Evolutionary conservation across 495 filamentous ascomycete genomes (phyloP).

Genomic region (Chlorociboria aeruginascens): DNA sequence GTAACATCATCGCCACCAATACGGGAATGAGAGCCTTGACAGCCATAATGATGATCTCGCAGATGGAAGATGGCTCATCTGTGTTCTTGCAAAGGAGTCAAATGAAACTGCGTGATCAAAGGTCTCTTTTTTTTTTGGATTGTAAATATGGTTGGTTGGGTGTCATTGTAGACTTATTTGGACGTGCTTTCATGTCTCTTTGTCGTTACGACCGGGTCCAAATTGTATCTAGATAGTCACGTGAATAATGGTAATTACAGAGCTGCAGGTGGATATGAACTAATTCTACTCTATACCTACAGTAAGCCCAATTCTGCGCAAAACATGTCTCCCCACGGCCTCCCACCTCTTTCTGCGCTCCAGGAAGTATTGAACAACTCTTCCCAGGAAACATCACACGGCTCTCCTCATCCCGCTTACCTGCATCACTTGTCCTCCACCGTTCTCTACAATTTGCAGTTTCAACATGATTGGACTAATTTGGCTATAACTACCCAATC

Average conservation of each 20-base stretch:
- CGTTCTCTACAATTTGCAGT: constrained; percentile 67
- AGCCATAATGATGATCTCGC: constrained; percentile 19
- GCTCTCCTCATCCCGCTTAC: constrained; percentile 9
- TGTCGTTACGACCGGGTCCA: too few species aligned
- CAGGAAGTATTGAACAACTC: constrained; percentile 1
- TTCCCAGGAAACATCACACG: background rate
- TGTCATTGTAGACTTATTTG: too few species aligned
- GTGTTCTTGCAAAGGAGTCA: too few species aligned
- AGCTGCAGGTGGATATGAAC: too few species aligned
- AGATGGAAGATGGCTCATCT: background rate
- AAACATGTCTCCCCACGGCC: constrained; percentile 7
- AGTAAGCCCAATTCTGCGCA: too few species aligned
- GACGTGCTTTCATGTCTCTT: too few species aligned
- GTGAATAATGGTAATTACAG: too few species aligned
- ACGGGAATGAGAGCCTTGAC: constrained; percentile 58
- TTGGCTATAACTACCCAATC: constrained; percentile 50
- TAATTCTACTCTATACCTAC: too few species aligned
- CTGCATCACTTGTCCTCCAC: constrained; percentile 44
- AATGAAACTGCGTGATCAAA: too few species aligned
- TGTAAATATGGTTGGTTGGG: too few species aligned
- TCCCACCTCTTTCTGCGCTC: constrained; percentile 5
- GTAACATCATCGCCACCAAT: constrained; percentile 84
- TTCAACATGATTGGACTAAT: constrained; percentile 78
- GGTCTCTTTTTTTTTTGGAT: too few species aligned
- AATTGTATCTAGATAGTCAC: too few species aligned